These are phyloP conservation scores for Senna siamea DNA, from an alignment of 306 rosid genomes.

Conservation along the genomic window DNA sequence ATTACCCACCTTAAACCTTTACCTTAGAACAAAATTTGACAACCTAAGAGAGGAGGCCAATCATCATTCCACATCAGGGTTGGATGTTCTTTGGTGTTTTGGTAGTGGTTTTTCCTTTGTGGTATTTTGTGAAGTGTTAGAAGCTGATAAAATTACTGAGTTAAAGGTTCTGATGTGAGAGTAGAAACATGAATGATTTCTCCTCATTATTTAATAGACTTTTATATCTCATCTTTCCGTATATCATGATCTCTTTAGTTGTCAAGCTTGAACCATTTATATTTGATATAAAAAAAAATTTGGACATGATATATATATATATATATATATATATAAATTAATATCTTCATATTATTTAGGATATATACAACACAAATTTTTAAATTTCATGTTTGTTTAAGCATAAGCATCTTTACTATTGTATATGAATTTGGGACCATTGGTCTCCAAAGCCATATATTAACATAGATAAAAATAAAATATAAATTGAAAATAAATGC, in stretches of 20 bases:
- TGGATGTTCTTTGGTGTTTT: background rate
- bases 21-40: background rate
- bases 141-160: no score
- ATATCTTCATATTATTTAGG: background rate
- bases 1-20: background rate
- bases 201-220: background rate
- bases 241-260: background rate
- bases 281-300: no score
- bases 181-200: background rate
- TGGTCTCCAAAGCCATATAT: no score
- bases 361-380: background rate
- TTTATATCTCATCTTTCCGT: no score
- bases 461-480: no score
- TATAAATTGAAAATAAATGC: no score
- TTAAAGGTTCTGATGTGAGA: background rate
- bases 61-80: background rate
- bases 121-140: no score
- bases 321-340: no score
- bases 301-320: no score
- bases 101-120: background rate
- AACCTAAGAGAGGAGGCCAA: background rate
- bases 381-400: no score
- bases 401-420: no score
- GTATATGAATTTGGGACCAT: no score
- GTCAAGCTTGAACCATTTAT: background rate